Base-by-base conservation (phyloP, 1,284 basidiomycete genomes). In the Cryptococcus sp. region DNA sequence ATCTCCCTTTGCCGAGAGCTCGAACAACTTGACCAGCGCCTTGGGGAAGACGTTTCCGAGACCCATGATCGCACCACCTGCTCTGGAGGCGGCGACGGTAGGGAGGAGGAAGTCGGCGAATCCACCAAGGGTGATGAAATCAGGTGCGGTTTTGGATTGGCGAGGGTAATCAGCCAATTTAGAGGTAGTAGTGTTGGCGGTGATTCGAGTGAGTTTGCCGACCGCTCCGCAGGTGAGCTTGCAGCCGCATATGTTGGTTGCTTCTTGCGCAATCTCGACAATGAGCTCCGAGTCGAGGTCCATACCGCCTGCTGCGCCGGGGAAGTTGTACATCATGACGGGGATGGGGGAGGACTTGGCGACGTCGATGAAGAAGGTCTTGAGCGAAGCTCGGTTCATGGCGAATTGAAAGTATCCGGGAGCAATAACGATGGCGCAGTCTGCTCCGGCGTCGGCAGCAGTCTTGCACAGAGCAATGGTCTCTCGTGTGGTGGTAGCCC, bases 191-290 rank as follows among this genome's bases (percentile, higher is more conserved):
- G 88, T 81, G 4, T 78, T 77, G 26, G 81, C 82, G 38, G 83
- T 82, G 57, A 94, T 85, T 41, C 90, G 80, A 22, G 85, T 87
- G 59, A 92, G 78, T 74, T 94, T 94, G 48, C 90, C 90, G 52
- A 94, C 86, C 56, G 86, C 86, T 36, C 87, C 88, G 64, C 90
- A 93, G 25, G 88, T 92, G 57, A 92, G 79, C 73, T 93, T 94
- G 52, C 91, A 84, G 26, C 90, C 90, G 63, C 80, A 83, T 47
- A 76, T 73, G 66, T 77, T 76, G 52, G 68, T 54, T 23, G 71
- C 72, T 47, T 62, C 81, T 22, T 69, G 70, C 2, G 87, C 87
- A 45, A 94, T 80, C 58, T 89, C 84, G 18, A 79, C 79, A 62
- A 94, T 83, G 37, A 88, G 72, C 68, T 92, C 87, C 11, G 87